Percentiles rank a stretch among this genome's conserved stretches.
These are phyloP conservation scores for Neospermospora avenae DNA, from an alignment of 2,329 filamentous ascomycete genomes.

Conservation along the genomic window DNA sequence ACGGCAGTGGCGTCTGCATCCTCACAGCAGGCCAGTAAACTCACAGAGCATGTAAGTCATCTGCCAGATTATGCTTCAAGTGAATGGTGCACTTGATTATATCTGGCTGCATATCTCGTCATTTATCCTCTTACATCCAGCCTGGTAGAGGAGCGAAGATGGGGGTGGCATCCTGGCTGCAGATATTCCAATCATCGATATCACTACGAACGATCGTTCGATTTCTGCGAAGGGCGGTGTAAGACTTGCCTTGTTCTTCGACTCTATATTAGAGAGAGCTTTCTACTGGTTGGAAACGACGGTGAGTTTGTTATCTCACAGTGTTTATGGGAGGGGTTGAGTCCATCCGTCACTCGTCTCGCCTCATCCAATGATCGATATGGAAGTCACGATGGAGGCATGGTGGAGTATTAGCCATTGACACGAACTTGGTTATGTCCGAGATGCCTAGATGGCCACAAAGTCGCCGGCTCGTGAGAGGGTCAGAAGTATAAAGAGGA, in stretches of 20 bases:
- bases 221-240: background rate
- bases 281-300: background rate
- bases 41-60: background rate
- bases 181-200: no score
- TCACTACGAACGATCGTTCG: no score
- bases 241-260: background rate
- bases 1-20: background rate
- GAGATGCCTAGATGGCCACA: background rate
- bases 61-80: background rate
- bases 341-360: background rate
- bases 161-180: no score
- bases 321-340: background rate
- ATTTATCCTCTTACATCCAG: no score
- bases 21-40: background rate
- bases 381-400: background rate
- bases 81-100: no score
- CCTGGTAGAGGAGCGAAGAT: no score
- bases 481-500: conserved; percentile 2
- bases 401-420: background rate
- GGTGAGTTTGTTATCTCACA: background rate
- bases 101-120: no score
- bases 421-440: background rate
- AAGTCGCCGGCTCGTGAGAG: background rate
- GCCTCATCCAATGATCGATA: background rate
- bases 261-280: background rate